phyloP scores from a whole-genome alignment of 352 stramenopile species.

The Phytophthora vignae region DNA sequence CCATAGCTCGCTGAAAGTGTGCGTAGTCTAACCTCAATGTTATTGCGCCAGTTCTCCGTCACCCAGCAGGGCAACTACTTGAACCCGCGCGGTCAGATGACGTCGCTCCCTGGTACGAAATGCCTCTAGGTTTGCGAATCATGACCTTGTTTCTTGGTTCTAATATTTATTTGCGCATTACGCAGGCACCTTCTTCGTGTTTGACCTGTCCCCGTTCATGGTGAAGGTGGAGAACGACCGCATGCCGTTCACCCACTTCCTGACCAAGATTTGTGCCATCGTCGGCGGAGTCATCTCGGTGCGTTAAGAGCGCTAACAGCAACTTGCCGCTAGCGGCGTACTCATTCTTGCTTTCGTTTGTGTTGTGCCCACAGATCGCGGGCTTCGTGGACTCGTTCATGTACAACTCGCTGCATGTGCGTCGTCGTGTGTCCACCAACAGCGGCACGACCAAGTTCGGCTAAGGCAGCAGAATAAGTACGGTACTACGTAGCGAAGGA shows the following conservation, averaged over 20 bases:
- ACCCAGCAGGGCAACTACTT: constrained; percentile 86
- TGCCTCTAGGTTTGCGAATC: background rate
- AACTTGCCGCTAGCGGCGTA: background rate
- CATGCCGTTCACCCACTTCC: constrained; percentile 83
- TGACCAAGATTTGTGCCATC: constrained; percentile 89
- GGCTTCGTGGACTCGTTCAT: constrained; percentile 89
- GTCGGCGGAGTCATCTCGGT: constrained; percentile 86
- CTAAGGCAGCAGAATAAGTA: constrained; percentile 21
- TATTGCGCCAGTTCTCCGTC: constrained; percentile 69
- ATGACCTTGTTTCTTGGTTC: too few species aligned
- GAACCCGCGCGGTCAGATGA: constrained; percentile 69
- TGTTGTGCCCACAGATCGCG: constrained; percentile 64
- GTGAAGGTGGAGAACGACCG: constrained; percentile 87
- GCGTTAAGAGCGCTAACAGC: constrained; percentile 22
- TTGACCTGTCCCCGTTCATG: constrained; percentile 88
- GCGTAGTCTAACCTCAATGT: background rate
- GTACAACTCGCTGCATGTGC: constrained; percentile 85
- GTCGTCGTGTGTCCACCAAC: constrained; percentile 40
- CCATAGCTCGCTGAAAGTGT: background rate
- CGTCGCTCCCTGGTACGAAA: constrained; percentile 63
- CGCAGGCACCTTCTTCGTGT: constrained; percentile 85
- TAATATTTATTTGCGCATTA: too few species aligned
- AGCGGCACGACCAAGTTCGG: constrained; percentile 42
- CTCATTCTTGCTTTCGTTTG: background rate
- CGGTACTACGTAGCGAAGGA: constrained; percentile 6